These are phyloP conservation scores for Penicillium sclerotiorum DNA, from an alignment of 2,329 filamentous ascomycete species.

Conservation along the genomic window DNA sequence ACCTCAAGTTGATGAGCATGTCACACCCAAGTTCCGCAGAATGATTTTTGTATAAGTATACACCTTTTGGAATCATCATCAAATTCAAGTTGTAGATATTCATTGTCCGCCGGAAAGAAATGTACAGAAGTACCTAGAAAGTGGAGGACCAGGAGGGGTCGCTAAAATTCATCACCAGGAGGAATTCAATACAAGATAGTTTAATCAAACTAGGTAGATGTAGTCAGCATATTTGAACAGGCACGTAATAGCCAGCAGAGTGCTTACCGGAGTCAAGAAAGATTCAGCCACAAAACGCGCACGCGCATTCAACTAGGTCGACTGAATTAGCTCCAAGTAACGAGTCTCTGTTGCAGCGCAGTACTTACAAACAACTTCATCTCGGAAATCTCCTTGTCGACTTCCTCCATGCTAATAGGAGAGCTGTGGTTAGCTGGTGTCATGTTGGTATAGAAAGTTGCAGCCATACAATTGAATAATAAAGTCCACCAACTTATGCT, in stretches of 20 bases:
- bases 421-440: background rate
- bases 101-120: too few species aligned
- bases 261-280: constrained; percentile 84
- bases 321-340: constrained; percentile 4
- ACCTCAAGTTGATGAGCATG: too few species aligned
- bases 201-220: constrained; percentile 33
- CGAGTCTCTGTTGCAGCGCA: background rate
- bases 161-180: constrained; percentile 22
- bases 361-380: constrained; percentile 96
- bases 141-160: constrained; percentile 3
- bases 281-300: constrained; percentile 98
- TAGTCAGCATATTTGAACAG: constrained; percentile 6
- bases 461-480: constrained; percentile 77
- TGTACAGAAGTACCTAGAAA: constrained; percentile 16
- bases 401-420: constrained; percentile 77
- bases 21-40: too few species aligned
- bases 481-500: constrained; percentile 98
- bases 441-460: background rate
- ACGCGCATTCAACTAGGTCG: constrained; percentile 80
- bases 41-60: too few species aligned
- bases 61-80: too few species aligned
- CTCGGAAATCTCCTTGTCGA: constrained; percentile 99
- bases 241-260: background rate
- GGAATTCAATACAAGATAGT: constrained; percentile 22
- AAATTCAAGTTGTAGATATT: too few species aligned